Percentiles rank a stretch among this genome's conserved stretches.
Conservation (phyloP, 2,329 filamentous ascomycete species). For the Cordyceps militaris region DNA sequence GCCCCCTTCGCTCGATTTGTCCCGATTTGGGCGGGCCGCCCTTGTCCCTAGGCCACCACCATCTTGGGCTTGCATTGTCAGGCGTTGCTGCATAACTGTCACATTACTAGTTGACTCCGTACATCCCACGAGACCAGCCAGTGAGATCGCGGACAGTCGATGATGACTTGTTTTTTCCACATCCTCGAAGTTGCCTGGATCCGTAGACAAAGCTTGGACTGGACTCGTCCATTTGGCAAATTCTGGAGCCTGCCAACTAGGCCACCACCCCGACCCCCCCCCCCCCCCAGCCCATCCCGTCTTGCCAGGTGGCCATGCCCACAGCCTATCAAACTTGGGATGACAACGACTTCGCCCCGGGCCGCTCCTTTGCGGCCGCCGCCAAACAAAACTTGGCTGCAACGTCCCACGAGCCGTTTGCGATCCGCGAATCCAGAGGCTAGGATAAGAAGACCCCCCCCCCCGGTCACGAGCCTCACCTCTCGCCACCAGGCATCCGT, state of each 20-base stretch:
- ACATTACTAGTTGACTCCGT: not conserved
- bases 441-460: no score
- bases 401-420: not conserved
- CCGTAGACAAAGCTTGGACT: no score
- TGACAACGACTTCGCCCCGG: not conserved
- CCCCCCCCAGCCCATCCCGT: not conserved
- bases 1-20: not conserved
- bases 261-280: not conserved
- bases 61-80: not conserved
- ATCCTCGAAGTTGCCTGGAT: not conserved
- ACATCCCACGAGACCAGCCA: not conserved
- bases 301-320: not conserved
- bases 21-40: not conserved
- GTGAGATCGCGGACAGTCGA: not conserved
- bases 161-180: not conserved
- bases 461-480: not conserved
- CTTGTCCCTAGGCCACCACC: not conserved
- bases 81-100: not conserved
- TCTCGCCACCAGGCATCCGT: no score
- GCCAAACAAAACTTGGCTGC: no score
- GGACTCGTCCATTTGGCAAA: no score
- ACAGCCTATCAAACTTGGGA: conserved; percentile 2
- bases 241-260: not conserved
- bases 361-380: not conserved
- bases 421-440: not conserved